A percentile compares a stretch with the other conserved stretches of the same genome.
Conservation (phyloP, 257 asterid genomes). For the Petunia secreta region DNA sequence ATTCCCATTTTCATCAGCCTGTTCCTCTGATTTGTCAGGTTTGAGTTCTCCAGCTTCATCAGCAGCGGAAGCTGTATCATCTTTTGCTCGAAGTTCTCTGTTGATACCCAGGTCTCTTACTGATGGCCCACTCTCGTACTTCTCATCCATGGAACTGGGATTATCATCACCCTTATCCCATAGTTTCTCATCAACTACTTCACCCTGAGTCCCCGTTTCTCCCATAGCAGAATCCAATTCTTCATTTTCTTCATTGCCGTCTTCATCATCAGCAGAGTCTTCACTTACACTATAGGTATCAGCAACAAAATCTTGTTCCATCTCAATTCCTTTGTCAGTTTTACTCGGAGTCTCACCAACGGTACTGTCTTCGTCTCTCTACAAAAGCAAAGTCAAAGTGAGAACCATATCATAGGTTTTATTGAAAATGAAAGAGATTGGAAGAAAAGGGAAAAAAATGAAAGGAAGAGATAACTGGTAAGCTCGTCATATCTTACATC, state of each 20-base stretch:
- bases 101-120: conserved; percentile 57
- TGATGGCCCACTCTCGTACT: conserved; percentile 76
- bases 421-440: neutral
- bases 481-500: conserved; percentile 48
- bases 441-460: conserved; percentile 21
- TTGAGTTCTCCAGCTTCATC: conserved; percentile 51
- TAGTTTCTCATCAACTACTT: conserved; percentile 77
- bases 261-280: conserved; percentile 70
- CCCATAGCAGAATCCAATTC: conserved; percentile 86
- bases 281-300: conserved; percentile 72
- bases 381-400: conserved; percentile 33
- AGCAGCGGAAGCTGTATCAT: conserved; percentile 48
- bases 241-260: conserved; percentile 58
- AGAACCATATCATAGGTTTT: neutral
- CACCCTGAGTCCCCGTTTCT: conserved; percentile 65
- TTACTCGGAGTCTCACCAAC: conserved; percentile 58
- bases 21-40: conserved; percentile 44
- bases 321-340: conserved; percentile 86
- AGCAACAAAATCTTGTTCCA: conserved; percentile 85
- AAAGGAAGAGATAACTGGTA: neutral
- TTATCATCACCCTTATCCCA: conserved; percentile 54
- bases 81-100: conserved; percentile 78
- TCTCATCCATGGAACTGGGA: conserved; percentile 51
- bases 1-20: conserved; percentile 47
- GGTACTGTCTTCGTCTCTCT: conserved; percentile 64